Percentiles rank a stretch among this genome's conserved stretches.
Conservation (phyloP, 2,329 filamentous ascomycete genomes). For the Colletotrichum acutatum region DNA sequence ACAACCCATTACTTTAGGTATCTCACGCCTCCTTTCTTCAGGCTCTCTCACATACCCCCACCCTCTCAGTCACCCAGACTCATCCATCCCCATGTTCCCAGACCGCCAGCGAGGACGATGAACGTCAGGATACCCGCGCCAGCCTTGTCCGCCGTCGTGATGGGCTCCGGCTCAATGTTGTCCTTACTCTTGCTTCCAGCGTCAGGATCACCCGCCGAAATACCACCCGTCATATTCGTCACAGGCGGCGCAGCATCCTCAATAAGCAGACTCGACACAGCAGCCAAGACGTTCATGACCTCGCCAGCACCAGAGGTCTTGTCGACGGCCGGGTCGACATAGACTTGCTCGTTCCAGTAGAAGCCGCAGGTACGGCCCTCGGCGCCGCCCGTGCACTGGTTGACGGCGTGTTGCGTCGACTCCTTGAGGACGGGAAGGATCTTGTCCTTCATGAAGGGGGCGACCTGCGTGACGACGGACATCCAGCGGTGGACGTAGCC, state of each 20-base stretch:
- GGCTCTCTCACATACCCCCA: background rate
- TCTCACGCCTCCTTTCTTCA: background rate
- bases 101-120: constrained; percentile 51
- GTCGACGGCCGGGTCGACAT: constrained; percentile 58
- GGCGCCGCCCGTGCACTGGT: constrained; percentile 69
- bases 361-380: constrained; percentile 72
- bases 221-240: constrained; percentile 62
- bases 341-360: constrained; percentile 65
- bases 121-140: constrained; percentile 62
- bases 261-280: constrained; percentile 63
- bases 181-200: constrained; percentile 49
- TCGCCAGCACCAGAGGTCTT: constrained; percentile 68
- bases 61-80: constrained; percentile 39
- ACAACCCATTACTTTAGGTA: constrained; percentile 1
- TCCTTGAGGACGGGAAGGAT: constrained; percentile 69
- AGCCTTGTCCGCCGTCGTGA: constrained; percentile 57
- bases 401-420: constrained; percentile 69
- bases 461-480: constrained; percentile 68
- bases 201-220: constrained; percentile 53
- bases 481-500: constrained; percentile 76
- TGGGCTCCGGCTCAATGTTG: constrained; percentile 44
- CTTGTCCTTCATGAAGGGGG: constrained; percentile 64
- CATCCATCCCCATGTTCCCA: constrained; percentile 64
- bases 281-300: constrained; percentile 66
- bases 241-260: constrained; percentile 52